Conservation (phyloP, 2,329 filamentous ascomycete genomes). For the Conoideocrella luteorostrata region DNA sequence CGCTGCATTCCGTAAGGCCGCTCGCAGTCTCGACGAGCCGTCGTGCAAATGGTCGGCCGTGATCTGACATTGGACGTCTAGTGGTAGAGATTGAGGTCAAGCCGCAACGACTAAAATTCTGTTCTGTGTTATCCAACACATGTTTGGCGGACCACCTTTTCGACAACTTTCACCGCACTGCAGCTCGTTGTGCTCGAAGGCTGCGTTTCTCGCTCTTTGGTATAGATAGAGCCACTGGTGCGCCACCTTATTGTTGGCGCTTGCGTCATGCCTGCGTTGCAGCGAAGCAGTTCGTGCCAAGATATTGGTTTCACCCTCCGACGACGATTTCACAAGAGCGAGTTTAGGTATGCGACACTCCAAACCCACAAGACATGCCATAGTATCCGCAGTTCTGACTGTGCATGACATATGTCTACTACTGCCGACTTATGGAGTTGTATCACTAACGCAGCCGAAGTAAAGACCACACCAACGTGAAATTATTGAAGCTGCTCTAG, state of each 20-base stretch:
- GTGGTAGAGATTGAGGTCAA: no score
- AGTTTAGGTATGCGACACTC: constrained; percentile 54
- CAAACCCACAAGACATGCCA: not conserved
- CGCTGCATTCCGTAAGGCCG: no score
- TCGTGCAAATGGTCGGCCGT: no score
- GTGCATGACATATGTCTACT: no score
- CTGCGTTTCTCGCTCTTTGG: no score
- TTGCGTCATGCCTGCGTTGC: constrained; percentile 33
- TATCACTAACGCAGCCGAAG: constrained; percentile 1
- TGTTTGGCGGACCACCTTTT: no score
- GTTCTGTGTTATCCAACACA: no score
- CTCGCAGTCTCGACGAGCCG: no score
- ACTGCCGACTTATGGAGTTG: not conserved
- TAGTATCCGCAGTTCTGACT: no score
- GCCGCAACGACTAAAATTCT: no score
- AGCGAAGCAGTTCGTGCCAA: constrained; percentile 41
- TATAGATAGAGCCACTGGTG: no score
- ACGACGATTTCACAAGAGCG: constrained; percentile 64
- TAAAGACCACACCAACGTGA: constrained; percentile 75
- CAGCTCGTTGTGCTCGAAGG: not conserved
- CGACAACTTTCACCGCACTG: not conserved
- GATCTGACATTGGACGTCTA: no score
- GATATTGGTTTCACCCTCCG: constrained; percentile 72
- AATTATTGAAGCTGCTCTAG: constrained; percentile 74
- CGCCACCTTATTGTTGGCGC: not conserved